A percentile compares a stretch with the other conserved stretches of the same genome.
These are phyloP conservation scores for Funneliformis caledonium DNA, from an alignment of 371 early-diverging fungal species.

Conservation along the genomic window DNA sequence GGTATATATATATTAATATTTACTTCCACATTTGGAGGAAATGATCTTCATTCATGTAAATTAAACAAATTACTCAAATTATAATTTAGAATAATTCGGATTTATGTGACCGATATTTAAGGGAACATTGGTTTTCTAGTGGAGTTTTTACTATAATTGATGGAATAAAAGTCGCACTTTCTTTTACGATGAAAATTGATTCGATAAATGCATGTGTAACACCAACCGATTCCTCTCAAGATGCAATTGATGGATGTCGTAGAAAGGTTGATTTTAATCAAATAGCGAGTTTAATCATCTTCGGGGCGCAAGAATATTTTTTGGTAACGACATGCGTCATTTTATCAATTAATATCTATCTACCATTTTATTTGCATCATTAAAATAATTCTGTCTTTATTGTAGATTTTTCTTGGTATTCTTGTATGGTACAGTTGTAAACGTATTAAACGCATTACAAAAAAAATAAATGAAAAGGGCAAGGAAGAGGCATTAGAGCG, in stretches of 20 bases:
- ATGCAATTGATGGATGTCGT: not conserved
- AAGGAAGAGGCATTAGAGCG: not conserved
- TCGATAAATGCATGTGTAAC: not conserved
- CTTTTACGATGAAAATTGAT: conserved; percentile 11
- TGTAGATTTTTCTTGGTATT: conserved; percentile 6
- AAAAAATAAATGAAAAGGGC: not conserved
- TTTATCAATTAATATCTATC: not conserved
- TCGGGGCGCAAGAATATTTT: conserved; percentile 15
- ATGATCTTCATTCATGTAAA: not conserved
- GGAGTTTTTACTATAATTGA: conserved; percentile 10
- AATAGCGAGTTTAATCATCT: not conserved
- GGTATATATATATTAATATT: not conserved
- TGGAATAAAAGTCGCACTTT: conserved; percentile 7
- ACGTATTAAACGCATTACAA: not conserved
- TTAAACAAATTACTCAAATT: not conserved
- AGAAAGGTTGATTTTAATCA: not conserved
- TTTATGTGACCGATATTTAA: not conserved
- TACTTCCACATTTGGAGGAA: not conserved
- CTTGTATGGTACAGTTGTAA: not conserved
- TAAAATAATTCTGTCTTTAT: not conserved
- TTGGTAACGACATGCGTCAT: not conserved
- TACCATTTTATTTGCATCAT: not conserved
- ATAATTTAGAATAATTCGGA: not conserved
- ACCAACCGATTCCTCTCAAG: not conserved
- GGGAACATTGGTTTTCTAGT: conserved; percentile 30